Conservation (phyloP, 2,329 filamentous ascomycete genomes). For the Talaromyces pinophilus region DNA sequence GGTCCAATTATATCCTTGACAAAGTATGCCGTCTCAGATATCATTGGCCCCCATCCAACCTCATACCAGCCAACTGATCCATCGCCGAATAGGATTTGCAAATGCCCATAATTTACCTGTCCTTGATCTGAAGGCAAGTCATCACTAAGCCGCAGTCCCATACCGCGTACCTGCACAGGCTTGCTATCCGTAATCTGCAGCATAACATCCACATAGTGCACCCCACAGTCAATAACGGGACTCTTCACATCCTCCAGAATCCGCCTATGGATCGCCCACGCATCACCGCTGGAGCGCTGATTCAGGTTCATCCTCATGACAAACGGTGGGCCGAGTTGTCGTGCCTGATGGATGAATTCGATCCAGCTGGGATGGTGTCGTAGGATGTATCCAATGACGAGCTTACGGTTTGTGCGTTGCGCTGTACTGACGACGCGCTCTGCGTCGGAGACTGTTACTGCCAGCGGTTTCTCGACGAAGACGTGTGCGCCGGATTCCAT, state of each 20-base stretch:
- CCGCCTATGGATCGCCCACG: conserved; percentile 26
- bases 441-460: conserved; percentile 23
- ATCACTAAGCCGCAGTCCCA: conserved; percentile 26
- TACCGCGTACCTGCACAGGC: conserved; percentile 27
- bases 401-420: conserved; percentile 23
- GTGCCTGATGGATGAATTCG: conserved; percentile 27
- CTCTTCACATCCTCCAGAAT: conserved; percentile 26
- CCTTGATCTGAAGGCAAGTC: conserved; percentile 22
- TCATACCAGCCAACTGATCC: conserved; percentile 28
- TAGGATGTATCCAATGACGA: conserved; percentile 26
- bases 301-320: conserved; percentile 29
- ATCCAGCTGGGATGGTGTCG: conserved; percentile 28
- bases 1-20: conserved; percentile 27
- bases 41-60: conserved; percentile 28
- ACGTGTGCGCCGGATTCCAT: conserved; percentile 27
- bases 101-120: conserved; percentile 28
- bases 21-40: conserved; percentile 27
- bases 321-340: conserved; percentile 26
- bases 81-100: conserved; percentile 26
- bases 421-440: conserved; percentile 23
- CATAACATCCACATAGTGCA: conserved; percentile 28
- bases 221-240: conserved; percentile 26
- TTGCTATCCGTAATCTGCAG: conserved; percentile 27
- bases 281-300: conserved; percentile 25
- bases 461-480: conserved; percentile 26